Base-by-base conservation (phyloP, 345 rosid species). In the Rhodamnia rubescens region DNA sequence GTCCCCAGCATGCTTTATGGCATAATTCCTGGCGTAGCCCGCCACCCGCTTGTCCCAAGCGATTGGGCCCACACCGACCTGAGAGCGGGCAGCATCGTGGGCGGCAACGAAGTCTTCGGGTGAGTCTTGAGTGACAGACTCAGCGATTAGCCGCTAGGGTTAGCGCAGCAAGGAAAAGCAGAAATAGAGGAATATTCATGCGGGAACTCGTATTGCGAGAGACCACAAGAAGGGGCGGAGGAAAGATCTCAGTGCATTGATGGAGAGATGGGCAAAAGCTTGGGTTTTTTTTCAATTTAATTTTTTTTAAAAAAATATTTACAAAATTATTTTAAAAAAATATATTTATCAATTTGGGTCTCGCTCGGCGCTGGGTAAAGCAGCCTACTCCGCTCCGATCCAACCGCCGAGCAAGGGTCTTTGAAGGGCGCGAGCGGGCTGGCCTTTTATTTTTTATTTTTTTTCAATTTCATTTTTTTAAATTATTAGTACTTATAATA, bases 31-130 rank as follows among this genome's bases (percentile, higher is more conserved):
- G 21, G 94, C 93, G 52, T 86, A 92, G 22, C 84, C 83, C 10
- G n/a, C n/a, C n/a, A n/a, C n/a, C n/a, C n/a, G 85, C 24, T 74
- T 58, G 83, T 88, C 90, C 93, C 93, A 92, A 15, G 29, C 52
- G 29, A 93, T 55, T 4, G 89, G 93, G 21, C 84, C 86, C 11
- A 88, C 86, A 1, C 57, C 81, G 0, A 90, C 87, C 57, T 50
- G 82, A 49, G 85, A 84, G n/a, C 91, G 86, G 29, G 89, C 88
- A 7, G 86, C 82, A 15, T 91, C 88, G 83, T 89, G 91, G 14
- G 89, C 87, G 0, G 53, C 47, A 0, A 90, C 86, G 58, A 51
- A 87, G 85, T 87, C 90, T 44, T 83, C 82, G 16, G 83, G 86
- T 2, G 85, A 51, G 85, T 86, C 69, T 52, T 86, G 86, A 47